Evolutionary conservation across 1,284 basidiomycete genomes (phyloP), one percentile per base, ranked within the genome.

Genomic region (Kalmanozyma brasiliensis): DNA sequence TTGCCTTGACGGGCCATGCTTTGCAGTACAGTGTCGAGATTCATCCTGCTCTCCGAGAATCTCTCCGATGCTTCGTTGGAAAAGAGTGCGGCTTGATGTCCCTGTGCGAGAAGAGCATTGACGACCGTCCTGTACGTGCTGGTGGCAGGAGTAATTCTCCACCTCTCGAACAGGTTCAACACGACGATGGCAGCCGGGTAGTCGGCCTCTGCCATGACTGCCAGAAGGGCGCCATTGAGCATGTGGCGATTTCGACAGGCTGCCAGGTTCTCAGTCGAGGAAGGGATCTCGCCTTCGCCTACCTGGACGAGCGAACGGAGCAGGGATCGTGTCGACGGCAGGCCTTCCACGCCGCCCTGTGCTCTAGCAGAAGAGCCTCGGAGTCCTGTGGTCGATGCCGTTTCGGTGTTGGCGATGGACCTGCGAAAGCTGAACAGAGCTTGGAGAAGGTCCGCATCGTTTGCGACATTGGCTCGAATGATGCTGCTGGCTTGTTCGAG

Each of bases 81-180:
- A 8, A 17, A 38, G 7, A 61, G 38, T 4, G 58, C 53, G 3
- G 2, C 19, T 8, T 45, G 22, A 22, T 69, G 66, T 16, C 56
- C 66, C 5, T 69, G 66, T 1, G 38, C 24, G 13, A 60, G 13
- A 2, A 63, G 36, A 7, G 56, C 47, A 8, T 42, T 35, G 11
- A 71, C 8, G 17, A 66, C 55, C 16, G 40, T 45, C 24, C 40
- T 33, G 33, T 71, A 64, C 4, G 62, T 58, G 35, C 47, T 55
- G 9, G 41, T 20, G n/a, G 60, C 45, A 8, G 64, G 60, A 11
- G 30, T 11, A 20, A 61, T 47, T 4, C 56, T 24, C 69, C 69
- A 72, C 10, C 44, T 44, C 24, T 63, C 59, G 19, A 72, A 72
- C 13, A 60, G 40, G 29, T 64, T 64, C 37, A 72, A 52, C 11